A percentile compares a stretch with the other conserved stretches of the same genome.
phyloP scores from a whole-genome alignment of 2,329 filamentous ascomycete genomes.

The Trichoderma hamatum region DNA sequence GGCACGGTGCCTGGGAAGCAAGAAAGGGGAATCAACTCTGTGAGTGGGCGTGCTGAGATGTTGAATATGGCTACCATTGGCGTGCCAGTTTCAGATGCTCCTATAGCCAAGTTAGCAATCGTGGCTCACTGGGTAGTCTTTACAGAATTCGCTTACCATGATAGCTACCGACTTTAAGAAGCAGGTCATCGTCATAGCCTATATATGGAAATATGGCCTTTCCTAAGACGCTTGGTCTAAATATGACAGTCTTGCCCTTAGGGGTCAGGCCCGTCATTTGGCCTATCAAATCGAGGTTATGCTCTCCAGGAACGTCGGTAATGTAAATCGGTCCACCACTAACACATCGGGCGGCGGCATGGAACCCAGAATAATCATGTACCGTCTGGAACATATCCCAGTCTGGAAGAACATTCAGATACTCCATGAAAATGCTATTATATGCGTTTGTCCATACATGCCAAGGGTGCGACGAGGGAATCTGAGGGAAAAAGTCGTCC shows the following conservation, averaged over 20 bases:
- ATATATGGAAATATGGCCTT: constrained; percentile 74
- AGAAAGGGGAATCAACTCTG: constrained; percentile 70
- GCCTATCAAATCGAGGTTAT: constrained; percentile 73
- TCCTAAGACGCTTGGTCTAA: constrained; percentile 76
- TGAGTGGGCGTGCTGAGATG: constrained; percentile 62
- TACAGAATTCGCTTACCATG: constrained; percentile 56
- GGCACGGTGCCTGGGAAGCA: constrained; percentile 71
- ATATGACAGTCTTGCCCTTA: constrained; percentile 73
- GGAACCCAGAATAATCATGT: constrained; percentile 74
- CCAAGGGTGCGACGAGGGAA: constrained; percentile 83
- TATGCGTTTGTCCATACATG: constrained; percentile 95
- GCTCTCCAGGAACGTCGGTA: constrained; percentile 83
- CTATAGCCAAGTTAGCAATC: constrained; percentile 33
- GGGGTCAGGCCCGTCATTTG: constrained; percentile 80
- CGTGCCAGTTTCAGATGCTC: constrained; percentile 65
- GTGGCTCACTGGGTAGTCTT: not conserved
- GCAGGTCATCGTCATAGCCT: constrained; percentile 69
- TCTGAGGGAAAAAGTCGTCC: constrained; percentile 87
- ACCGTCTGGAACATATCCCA: constrained; percentile 72
- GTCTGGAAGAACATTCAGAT: constrained; percentile 86
- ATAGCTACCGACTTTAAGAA: constrained; percentile 80
- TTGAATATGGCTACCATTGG: constrained; percentile 87
- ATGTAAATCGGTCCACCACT: constrained; percentile 94
- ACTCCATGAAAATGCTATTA: constrained; percentile 78
- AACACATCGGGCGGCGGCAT: constrained; percentile 86